Evolutionary conservation across 148 eudicot genomes (phyloP).

Genomic region (Heliosperma pusillum): DNA sequence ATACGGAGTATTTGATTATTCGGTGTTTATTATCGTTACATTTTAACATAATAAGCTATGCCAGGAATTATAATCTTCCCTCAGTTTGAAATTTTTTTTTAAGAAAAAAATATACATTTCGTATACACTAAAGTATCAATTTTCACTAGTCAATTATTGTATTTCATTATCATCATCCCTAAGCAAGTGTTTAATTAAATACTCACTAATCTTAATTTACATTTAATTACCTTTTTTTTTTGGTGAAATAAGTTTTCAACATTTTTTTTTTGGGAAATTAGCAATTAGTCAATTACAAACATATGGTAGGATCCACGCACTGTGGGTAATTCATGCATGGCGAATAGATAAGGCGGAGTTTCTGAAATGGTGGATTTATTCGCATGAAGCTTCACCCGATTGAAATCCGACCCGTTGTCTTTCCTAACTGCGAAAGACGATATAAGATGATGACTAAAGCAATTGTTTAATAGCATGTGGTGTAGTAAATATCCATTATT

Average conservation of each 20-base stretch:
- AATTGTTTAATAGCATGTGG: background rate
- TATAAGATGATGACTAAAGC: background rate
- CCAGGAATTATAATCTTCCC: too few species aligned
- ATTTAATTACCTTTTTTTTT: too few species aligned
- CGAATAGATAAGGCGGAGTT: background rate
- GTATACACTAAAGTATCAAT: too few species aligned
- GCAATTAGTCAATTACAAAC: background rate
- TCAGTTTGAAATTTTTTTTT: too few species aligned
- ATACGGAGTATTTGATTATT: too few species aligned
- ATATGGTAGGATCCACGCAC: too few species aligned
- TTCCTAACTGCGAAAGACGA: background rate
- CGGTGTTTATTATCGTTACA: too few species aligned
- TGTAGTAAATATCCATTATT: background rate
- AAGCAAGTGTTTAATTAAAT: too few species aligned
- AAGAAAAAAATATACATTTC: too few species aligned
- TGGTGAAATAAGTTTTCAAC: background rate
- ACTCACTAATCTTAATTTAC: too few species aligned
- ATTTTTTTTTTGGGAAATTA: background rate
- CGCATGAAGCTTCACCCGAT: background rate
- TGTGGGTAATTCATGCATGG: background rate
- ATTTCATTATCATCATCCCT: too few species aligned
- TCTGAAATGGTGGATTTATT: background rate
- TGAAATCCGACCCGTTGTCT: background rate
- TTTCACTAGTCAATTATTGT: too few species aligned
- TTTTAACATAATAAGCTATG: background rate